Base-by-base conservation (phyloP, 495 filamentous ascomycete species). In the Xylaria scruposa region DNA sequence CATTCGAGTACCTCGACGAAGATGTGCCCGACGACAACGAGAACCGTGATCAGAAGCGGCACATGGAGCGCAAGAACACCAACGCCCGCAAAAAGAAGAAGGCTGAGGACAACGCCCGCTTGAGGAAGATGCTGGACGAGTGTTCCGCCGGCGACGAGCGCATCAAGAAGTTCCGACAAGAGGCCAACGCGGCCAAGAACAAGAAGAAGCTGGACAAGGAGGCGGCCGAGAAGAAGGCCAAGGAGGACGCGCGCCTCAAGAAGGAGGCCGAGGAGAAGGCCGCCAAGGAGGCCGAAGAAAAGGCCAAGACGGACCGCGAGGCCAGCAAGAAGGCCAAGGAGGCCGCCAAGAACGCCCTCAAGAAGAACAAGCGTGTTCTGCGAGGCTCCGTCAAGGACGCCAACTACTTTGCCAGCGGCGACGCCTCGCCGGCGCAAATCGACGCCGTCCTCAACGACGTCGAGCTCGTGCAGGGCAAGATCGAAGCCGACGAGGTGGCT, bases 331-430 rank as follows among this genome's bases (percentile, higher is more conserved):
- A 99, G 88, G 92, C 93, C 56, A 97, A 97, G 84, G 96, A 99
- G 81, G 96, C 95, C 42, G 94, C 94, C 73, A 99, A 99, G 90
- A 97, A 93, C 79, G 95, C 97, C 4, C 90, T 95, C 74, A 99
- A 99, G 93, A 98, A 98, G 92, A 98, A 99, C 86, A 97, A 97
- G 86, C 91, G 96, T 85, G 93, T 98, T 44, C 87, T 98, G 70
- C 93, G 95, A 78, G 90, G 88, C 42, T 92, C 91, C 74, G 93
- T 96, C 83, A 98, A 98, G 88, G 96, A 98, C 70, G 94, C 90
- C 75, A 97, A 97, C 87, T 99, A 98, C 89, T 92, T 95, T 73
- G 90, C 88, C 33, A 86, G 85, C 12, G 84, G 86, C 38, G 88
- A 92, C 75, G 88, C 94, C 4, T 87, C 89, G 10, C 84, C 94